Evolutionary conservation across 805 yeast species (phyloP), one percentile per base, ranked within the genome.

Genomic region (Myxozyma sirexii): DNA sequence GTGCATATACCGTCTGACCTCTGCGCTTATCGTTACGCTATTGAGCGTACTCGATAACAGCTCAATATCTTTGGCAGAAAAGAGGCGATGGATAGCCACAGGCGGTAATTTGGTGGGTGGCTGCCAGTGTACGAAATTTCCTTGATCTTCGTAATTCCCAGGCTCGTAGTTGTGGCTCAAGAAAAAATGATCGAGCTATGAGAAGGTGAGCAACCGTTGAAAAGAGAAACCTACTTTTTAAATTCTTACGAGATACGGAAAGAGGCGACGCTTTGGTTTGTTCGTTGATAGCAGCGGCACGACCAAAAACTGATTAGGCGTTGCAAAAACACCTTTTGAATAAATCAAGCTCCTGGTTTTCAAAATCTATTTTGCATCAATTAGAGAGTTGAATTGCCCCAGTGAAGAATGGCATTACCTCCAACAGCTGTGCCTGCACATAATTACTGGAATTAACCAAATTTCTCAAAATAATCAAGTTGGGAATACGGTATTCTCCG

Each of bases 1-100:
- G 61, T 83, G 81, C 60, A 83, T 77, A 64, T 84, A 85, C 4
- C 85, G 69, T 45, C 69, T 69, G 31, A 85, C 72, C 55, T 84
- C 87, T 0, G 83, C 78, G 0, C 78, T 75, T 6, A 84, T 70
- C n/a, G 60, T 66, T 10, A 82, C 76, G 7, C 55, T 15, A 1
- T 29, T 4, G 56, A 71, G 56, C 19, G 50, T 19, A 13, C 27
- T 48, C 5, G 60, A 21, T 21, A 66, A 48, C 10, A 29, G 12
- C 17, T 60, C 62, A 26, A 66, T 51, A 4, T 59, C 61, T 38
- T 55, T 48, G 17, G 37, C 10, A 4, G 48, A 37, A 21, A 60
- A 52, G 1, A 60, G 38, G 13, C 47, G 13, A 5, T 45, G 49
- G 12, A 48, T 27, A 3, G 26, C 21, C 23, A 12, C 29, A 19